phyloP scores from a whole-genome alignment of 768 basidiomycete species.

The Galerina sulciceps region DNA sequence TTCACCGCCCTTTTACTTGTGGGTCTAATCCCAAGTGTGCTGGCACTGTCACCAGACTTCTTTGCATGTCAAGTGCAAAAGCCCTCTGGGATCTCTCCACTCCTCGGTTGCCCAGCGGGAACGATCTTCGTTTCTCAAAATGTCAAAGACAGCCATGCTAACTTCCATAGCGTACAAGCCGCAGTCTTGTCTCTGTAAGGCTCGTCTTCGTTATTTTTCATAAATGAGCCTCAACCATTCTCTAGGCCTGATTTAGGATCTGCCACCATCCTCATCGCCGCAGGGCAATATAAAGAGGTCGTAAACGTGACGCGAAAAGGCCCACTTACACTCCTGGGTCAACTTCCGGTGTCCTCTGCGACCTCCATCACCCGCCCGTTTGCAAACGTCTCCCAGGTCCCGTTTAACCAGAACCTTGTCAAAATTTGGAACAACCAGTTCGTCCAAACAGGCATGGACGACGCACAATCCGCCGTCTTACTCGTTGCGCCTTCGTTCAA shows the following conservation, averaged over 20 bases:
- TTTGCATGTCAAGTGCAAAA: conserved; percentile 58
- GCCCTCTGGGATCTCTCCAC: conserved; percentile 40
- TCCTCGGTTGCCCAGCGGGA: conserved; percentile 57
- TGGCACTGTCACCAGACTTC: conserved; percentile 50
- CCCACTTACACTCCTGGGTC: conserved; percentile 62
- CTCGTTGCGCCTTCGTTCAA: conserved; percentile 59
- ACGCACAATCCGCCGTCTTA: conserved; percentile 62
- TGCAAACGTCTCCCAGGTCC: conserved; percentile 31
- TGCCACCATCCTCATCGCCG: conserved; percentile 57
- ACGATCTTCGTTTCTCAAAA: conserved; percentile 62
- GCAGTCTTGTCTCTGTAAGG: conserved; percentile 61
- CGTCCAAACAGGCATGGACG: conserved; percentile 48
- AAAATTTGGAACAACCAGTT: conserved; percentile 55
- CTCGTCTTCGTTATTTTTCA: background rate
- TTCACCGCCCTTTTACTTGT: background rate
- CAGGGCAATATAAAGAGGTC: conserved; percentile 63
- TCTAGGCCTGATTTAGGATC: conserved; percentile 43
- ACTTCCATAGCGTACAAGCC: conserved; percentile 55
- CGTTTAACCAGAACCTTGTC: conserved; percentile 58
- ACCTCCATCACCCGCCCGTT: conserved; percentile 38
- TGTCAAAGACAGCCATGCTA: conserved; percentile 43
- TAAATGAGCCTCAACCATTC: background rate
- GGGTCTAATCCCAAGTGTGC: background rate
- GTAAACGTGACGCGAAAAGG: conserved; percentile 58
- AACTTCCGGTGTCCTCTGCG: conserved; percentile 42